phyloP scores from a whole-genome alignment of 1,139 yeast genomes.

The Taphrina communis region DNA sequence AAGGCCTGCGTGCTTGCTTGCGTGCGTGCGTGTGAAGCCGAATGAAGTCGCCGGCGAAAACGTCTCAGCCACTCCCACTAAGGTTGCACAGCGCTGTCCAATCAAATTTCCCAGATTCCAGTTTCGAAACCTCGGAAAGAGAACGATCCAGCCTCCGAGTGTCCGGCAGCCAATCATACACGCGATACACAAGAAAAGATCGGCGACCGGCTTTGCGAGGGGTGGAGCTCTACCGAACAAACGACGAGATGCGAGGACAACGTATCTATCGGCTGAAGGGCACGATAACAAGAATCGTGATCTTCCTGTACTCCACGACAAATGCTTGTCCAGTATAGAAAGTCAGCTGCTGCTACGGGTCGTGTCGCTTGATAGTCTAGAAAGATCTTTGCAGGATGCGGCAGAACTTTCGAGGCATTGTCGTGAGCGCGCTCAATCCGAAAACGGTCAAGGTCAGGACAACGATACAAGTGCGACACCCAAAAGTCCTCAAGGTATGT shows the following conservation, averaged over 20 bases:
- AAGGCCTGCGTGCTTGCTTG: not conserved
- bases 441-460: constrained; percentile 40
- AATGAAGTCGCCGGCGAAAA: not conserved
- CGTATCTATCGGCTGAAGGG: not conserved
- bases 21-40: not conserved
- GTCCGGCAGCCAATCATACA: not conserved
- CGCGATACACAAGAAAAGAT: not conserved
- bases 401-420: constrained; percentile 36
- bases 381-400: constrained; percentile 3
- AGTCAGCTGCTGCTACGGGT: too few species aligned
- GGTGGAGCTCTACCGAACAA: not conserved
- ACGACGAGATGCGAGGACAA: not conserved
- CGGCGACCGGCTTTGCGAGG: not conserved
- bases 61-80: not conserved
- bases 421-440: constrained; percentile 36
- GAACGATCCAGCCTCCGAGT: not conserved
- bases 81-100: not conserved
- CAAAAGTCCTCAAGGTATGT: constrained; percentile 33
- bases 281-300: not conserved
- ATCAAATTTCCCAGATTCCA: not conserved
- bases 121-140: not conserved
- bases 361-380: too few species aligned
- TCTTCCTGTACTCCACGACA: not conserved
- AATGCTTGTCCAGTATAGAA: too few species aligned
- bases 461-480: constrained; percentile 25